phyloP scores from a whole-genome alignment of 495 filamentous ascomycete species.

The Penicillium cinerascens region DNA sequence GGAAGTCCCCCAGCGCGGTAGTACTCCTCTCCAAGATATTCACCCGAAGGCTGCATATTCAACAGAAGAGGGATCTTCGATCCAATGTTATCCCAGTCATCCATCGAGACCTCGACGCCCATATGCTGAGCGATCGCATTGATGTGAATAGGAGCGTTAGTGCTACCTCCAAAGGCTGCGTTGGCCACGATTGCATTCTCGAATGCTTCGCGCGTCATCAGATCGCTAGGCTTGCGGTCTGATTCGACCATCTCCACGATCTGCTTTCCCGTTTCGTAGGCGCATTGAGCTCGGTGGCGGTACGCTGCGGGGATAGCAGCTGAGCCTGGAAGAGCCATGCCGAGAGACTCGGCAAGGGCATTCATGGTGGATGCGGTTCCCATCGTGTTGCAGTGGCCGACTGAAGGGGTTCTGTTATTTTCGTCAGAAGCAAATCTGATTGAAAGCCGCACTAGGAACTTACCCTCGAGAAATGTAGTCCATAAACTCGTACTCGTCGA shows the following conservation, averaged over 20 bases:
- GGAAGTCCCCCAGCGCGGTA: slow-evolving; percentile 53
- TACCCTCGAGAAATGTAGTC: slow-evolving; percentile 49
- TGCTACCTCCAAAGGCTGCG: slow-evolving; percentile 54
- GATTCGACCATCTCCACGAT: slow-evolving; percentile 54
- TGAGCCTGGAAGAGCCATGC: slow-evolving; percentile 55
- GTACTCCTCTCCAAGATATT: slow-evolving; percentile 52
- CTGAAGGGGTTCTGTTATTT: slow-evolving; percentile 43
- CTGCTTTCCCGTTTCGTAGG: slow-evolving; percentile 50
- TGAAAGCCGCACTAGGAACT: not conserved
- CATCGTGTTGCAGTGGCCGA: slow-evolving; percentile 57
- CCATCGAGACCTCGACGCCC: slow-evolving; percentile 46
- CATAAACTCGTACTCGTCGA: slow-evolving; percentile 44
- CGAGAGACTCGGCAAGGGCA: slow-evolving; percentile 51
- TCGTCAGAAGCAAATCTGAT: slow-evolving; percentile 4
- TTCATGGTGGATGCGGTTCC: slow-evolving; percentile 59
- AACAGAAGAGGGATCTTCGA: slow-evolving; percentile 48
- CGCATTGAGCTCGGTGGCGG: slow-evolving; percentile 49
- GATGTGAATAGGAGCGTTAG: slow-evolving; percentile 55
- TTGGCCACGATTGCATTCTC: slow-evolving; percentile 54
- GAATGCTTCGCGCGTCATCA: slow-evolving; percentile 53
- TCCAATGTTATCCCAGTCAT: slow-evolving; percentile 53
- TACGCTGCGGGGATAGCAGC: slow-evolving; percentile 54
- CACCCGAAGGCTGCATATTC: slow-evolving; percentile 54
- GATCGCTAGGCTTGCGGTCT: slow-evolving; percentile 53
- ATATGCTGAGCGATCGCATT: slow-evolving; percentile 54